A percentile compares a stretch with the other conserved stretches of the same genome.
Evolutionary conservation across 148 eudicot genomes (phyloP).

Genomic region (Persicaria tinctoria): DNA sequence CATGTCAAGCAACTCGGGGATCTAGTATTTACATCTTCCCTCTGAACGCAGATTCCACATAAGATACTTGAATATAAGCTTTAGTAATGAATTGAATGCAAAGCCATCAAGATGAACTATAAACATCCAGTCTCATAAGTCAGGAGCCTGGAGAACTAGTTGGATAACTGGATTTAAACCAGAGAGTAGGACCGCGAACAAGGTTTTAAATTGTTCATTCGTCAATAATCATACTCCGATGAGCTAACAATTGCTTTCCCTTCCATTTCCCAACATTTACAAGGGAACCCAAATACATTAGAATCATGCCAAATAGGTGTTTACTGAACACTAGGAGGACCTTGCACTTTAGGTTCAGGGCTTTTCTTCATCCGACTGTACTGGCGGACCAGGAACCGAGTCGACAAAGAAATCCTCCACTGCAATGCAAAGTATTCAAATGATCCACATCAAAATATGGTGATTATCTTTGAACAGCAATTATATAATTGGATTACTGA

Average conservation of each 20-base stretch:
- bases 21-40: too few species aligned
- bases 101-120: not conserved
- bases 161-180: not conserved
- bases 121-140: not conserved
- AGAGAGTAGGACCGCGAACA: not conserved
- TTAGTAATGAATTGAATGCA: too few species aligned
- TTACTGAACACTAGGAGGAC: not conserved
- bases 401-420: slow-evolving; percentile 96
- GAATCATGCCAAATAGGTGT: not conserved
- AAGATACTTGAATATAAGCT: too few species aligned
- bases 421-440: slow-evolving; percentile 25
- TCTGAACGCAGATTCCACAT: too few species aligned
- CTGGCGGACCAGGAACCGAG: slow-evolving; percentile 60
- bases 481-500: not conserved
- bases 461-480: not conserved
- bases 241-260: not conserved
- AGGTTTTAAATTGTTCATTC: not conserved
- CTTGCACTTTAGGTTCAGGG: slow-evolving; percentile 21
- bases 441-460: not conserved
- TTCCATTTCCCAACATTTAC: too few species aligned
- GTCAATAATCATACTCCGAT: not conserved
- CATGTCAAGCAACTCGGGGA: too few species aligned
- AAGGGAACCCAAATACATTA: not conserved
- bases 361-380: slow-evolving; percentile 70
- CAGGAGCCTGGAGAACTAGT: not conserved